Base-by-base conservation (phyloP, 371 early-diverging fungal species). In the Umbelopsis sp. region DNA sequence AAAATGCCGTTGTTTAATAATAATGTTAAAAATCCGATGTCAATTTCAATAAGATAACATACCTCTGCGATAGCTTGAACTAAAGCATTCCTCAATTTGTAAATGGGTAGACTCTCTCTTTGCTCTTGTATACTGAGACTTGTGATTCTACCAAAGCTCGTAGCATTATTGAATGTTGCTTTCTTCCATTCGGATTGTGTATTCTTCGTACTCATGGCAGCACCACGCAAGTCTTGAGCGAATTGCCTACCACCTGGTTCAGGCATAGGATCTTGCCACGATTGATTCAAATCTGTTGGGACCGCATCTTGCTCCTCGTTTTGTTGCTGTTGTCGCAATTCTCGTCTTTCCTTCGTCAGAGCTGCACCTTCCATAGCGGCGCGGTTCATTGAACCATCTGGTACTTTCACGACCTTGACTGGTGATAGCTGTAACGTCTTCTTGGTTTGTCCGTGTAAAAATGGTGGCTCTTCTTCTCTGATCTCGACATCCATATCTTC, bases 401-500 rank as follows among this genome's bases (percentile, higher is more conserved):
- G 98, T 32, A 95, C 95, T 76, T 98, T 97, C 53, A 98, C 96
- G 14, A 99, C 93, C 73, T 97, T 97, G 73, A 99, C 90, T 32
- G 99, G 99, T 76, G 93, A 92, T 18, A 99, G 84, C 66, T 96
- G 91, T 22, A 98, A 74, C 0, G 93, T 87, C 63, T 91, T 87
- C 44, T 88, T 86, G 0, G 96, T 95, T 71, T 98, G 99, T 4
- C 99, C 99, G 65, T 88, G 87, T 75, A 99, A 80, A 76, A 99
- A 99, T 14, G 91, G 81, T 1, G 99, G 98, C 69, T 98, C 99
- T 52, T 97, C 97, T 53, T 97, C 97, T 32, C 91, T 80, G 32
- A 99, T 87, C 86, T 99, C 99, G 68, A 98, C 96, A 76, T 99
- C 99, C 57, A 98, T 77, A 67, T 97, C 97, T 69, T 97, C 97